Base-by-base conservation (phyloP, 805 yeast genomes). In the Zygotorulaspora danielsina region DNA sequence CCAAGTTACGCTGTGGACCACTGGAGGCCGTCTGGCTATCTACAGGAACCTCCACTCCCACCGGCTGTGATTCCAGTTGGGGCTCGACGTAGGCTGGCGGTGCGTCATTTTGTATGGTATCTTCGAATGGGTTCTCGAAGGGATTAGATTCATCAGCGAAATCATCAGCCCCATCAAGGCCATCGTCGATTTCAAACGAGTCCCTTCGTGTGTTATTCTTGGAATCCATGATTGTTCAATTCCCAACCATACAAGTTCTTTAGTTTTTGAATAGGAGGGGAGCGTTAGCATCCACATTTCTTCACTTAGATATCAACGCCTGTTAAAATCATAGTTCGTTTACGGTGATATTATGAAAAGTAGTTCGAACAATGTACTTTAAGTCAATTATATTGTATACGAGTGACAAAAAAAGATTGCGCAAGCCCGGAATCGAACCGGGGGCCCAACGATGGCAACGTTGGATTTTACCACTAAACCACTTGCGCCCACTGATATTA, bases 151-250 rank as follows among this genome's bases (percentile, higher is more conserved):
- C 57, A 15, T 46, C 34, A 4, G 36, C 20, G 28, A 55, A 55
- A 38, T 55, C 60, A 28, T 55, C 60, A 4, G 48, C 60, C 11
- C 60, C 60, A 4, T 55, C 55, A 19, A 55, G 42, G 30, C 50
- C 60, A 36, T 55, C 60, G 36, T 51, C 48, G 18, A 53, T 38
- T 5, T 46, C 46, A 19, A 38, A 31, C 3, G 43, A 39, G 13
- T 39, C 43, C 19, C 37, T 33, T n/a, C 34, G 15, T 15, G 12
- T 15, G 9, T 9, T 6, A 9, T 27, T 27, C 18, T 12, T 5
- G 31, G 31, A 4, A n/a, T 27, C 31, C 31, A 27, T 27, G 7
- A 21, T 21, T 21, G 10, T 21, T 21, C 24, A 21, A 21, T 21
- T 21, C 10, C 24, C 24, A 21, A 10, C 7, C 24, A 7, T 21